Conservation (phyloP, 176 grass and related monocot species). For the Musa beccarii region DNA sequence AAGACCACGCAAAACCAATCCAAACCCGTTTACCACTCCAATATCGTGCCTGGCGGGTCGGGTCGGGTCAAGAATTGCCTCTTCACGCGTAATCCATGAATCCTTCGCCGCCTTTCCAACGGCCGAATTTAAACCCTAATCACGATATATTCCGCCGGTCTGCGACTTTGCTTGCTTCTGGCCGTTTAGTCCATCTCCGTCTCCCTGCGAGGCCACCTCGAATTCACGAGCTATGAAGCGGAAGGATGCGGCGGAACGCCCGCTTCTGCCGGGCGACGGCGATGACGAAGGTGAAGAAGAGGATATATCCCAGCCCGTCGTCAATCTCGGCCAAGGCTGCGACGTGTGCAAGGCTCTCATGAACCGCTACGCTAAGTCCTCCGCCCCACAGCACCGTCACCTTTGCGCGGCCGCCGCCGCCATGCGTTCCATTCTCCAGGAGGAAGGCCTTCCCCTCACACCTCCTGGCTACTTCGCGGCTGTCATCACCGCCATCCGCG, state of each 20-base stretch:
- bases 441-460: slow-evolving; percentile 47
- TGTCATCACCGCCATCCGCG: slow-evolving; percentile 42
- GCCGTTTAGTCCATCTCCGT: too few species aligned
- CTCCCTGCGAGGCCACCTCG: too few species aligned
- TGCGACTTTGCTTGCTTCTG: too few species aligned
- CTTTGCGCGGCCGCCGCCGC: slow-evolving; percentile 85
- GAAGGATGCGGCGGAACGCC: neutral
- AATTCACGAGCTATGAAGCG: neutral
- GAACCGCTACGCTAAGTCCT: slow-evolving; percentile 71
- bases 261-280: neutral
- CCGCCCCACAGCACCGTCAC: slow-evolving; percentile 90
- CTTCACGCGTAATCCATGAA: too few species aligned
- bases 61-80: too few species aligned
- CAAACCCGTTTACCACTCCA: too few species aligned
- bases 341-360: slow-evolving; percentile 67
- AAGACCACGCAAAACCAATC: too few species aligned
- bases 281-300: neutral
- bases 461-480: slow-evolving; percentile 56
- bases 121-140: too few species aligned
- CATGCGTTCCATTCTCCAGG: slow-evolving; percentile 75
- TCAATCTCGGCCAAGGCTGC: neutral
- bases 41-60: too few species aligned
- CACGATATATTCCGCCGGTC: too few species aligned
- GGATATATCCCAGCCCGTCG: neutral
- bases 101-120: too few species aligned